Evolutionary conservation across 768 basidiomycete species (phyloP).

Genomic region (Termitomyces sp.): DNA sequence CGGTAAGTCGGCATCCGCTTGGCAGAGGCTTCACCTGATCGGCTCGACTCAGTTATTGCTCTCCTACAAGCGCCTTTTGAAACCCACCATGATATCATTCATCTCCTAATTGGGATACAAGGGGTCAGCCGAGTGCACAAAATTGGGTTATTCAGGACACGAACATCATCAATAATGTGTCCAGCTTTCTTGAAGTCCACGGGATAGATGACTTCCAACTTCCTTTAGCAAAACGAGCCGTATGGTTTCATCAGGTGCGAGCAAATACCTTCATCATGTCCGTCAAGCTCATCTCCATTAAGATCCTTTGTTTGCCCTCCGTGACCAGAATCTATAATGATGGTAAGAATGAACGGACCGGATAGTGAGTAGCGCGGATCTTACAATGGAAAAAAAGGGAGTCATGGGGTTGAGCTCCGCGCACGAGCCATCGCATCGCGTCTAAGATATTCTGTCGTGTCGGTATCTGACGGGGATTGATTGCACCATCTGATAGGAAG

Average conservation of each 20-base stretch:
- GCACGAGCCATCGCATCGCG: constrained; percentile 58
- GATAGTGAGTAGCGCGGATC: constrained; percentile 8
- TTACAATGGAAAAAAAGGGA: constrained; percentile 75
- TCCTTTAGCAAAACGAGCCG: background rate
- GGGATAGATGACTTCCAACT: constrained; percentile 71
- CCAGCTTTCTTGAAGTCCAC: constrained; percentile 75
- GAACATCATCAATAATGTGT: constrained; percentile 68
- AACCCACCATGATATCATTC: constrained; percentile 41
- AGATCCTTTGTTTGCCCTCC: constrained; percentile 85
- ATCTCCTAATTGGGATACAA: constrained; percentile 29
- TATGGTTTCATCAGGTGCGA: no score
- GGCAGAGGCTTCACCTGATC: constrained; percentile 39
- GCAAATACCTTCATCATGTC: constrained; percentile 67
- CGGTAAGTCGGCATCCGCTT: constrained; percentile 45
- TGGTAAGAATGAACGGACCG: background rate
- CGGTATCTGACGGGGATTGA: constrained; percentile 35
- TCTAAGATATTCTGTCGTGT: constrained; percentile 43
- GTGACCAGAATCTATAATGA: constrained; percentile 74
- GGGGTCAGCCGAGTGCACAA: background rate
- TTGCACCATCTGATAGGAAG: constrained; percentile 58
- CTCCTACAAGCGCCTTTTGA: background rate
- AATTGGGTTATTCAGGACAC: constrained; percentile 10
- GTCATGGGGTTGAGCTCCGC: constrained; percentile 62
- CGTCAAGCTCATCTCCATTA: constrained; percentile 76
- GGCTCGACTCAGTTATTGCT: background rate